A percentile compares a stretch with the other conserved stretches of the same genome.
These are phyloP conservation scores for Hanseniaspora nectarophila DNA, from an alignment of 805 yeast genomes.

Conservation along the genomic window DNA sequence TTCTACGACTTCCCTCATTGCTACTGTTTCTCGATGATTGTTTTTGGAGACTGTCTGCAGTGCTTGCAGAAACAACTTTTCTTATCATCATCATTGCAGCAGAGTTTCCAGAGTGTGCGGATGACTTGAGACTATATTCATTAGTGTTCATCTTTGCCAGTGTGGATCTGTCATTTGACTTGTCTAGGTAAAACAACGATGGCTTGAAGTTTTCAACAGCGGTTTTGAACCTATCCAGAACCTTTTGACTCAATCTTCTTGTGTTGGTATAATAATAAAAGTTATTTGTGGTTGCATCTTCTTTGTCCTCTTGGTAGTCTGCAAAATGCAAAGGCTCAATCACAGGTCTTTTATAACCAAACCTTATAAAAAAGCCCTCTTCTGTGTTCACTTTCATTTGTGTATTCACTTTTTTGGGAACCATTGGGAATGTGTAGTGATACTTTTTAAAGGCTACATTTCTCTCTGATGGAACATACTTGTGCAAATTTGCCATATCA, in stretches of 20 bases:
- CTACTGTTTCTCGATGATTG: neutral
- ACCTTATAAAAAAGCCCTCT: slow-evolving; percentile 11
- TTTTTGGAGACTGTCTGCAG: neutral
- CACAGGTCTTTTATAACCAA: slow-evolving; percentile 10
- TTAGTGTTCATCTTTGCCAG: neutral
- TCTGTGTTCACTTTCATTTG: neutral
- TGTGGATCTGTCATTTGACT: neutral
- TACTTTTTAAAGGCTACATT: slow-evolving; percentile 4
- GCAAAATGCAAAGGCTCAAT: neutral
- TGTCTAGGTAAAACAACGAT: slow-evolving; percentile 5
- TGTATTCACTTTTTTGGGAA: slow-evolving; percentile 2
- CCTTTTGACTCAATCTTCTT: neutral
- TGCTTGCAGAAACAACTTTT: slow-evolving; percentile 5
- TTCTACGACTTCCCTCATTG: neutral
- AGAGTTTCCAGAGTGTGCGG: neutral
- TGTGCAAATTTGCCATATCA: slow-evolving; percentile 5
- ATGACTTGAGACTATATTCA: neutral
- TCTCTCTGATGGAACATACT: neutral
- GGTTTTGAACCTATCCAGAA: neutral
- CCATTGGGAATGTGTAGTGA: slow-evolving; percentile 8
- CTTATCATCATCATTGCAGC: slow-evolving; percentile 11
- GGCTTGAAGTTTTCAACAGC: slow-evolving; percentile 12
- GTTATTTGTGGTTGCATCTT: neutral
- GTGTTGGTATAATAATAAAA: slow-evolving; percentile 1
- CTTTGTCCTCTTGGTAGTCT: neutral